A percentile compares a stretch with the other conserved stretches of the same genome.
These are phyloP conservation scores for Boletus edulis DNA, from an alignment of 768 basidiomycete species.

Conservation along the genomic window DNA sequence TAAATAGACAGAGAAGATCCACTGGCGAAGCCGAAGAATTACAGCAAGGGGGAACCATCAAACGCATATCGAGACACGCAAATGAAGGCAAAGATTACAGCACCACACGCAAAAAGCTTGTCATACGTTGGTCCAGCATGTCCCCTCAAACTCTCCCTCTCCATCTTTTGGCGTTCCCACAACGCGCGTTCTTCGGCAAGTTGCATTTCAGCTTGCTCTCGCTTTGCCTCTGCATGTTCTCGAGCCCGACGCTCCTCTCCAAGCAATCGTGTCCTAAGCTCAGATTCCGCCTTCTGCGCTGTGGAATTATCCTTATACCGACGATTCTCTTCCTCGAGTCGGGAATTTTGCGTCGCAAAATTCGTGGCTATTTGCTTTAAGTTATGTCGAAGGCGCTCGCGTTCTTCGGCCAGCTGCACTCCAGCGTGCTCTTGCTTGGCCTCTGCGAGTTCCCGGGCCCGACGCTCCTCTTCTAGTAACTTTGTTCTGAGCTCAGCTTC, in stretches of 20 bases:
- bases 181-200: constrained; percentile 13
- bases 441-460: constrained; percentile 16
- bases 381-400: constrained; percentile 17
- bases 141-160: neutral
- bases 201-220: constrained; percentile 11
- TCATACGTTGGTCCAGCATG: neutral
- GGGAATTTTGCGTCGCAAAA: constrained; percentile 34
- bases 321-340: constrained; percentile 25
- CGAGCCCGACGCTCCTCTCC: constrained; percentile 20
- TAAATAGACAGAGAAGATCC: neutral
- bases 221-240: constrained; percentile 16
- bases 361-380: constrained; percentile 37
- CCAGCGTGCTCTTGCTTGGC: constrained; percentile 11
- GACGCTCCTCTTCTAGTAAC: constrained; percentile 20
- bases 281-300: constrained; percentile 11
- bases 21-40: neutral
- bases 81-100: constrained; percentile 12
- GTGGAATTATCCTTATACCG: constrained; percentile 9
- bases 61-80: constrained; percentile 15
- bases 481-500: constrained; percentile 10
- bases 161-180: constrained; percentile 5
- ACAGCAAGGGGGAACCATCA: constrained; percentile 2
- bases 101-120: constrained; percentile 14
- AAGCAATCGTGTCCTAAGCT: constrained; percentile 12
- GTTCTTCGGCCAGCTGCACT: constrained; percentile 16